Percentiles rank a stretch among this genome's conserved stretches.
These are phyloP conservation scores for Protea cynaroides DNA, from an alignment of 164 flowering plant species.

Conservation along the genomic window DNA sequence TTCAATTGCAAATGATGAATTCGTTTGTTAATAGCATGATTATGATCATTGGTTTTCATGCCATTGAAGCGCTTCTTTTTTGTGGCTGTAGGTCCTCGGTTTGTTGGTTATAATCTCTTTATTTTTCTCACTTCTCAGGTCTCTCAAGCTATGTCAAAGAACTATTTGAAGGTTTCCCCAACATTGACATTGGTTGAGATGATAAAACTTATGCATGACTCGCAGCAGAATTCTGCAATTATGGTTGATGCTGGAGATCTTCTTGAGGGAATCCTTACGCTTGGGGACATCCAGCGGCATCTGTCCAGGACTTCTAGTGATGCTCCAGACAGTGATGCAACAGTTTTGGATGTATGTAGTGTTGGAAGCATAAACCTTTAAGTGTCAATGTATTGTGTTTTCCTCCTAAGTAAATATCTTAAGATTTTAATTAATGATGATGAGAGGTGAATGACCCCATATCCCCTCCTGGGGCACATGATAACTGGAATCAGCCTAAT, in stretches of 20 bases:
- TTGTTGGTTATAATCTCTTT: neutral
- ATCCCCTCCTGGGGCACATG: no score
- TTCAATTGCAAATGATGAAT: neutral
- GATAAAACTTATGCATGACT: slow-evolving; percentile 50
- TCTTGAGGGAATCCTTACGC: slow-evolving; percentile 81
- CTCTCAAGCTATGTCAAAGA: slow-evolving; percentile 73
- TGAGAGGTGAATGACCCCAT: no score
- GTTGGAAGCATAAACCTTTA: neutral
- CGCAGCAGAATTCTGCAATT: slow-evolving; percentile 56
- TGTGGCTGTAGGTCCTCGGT: neutral
- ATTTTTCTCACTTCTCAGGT: slow-evolving; percentile 57
- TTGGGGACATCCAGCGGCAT: slow-evolving; percentile 67
- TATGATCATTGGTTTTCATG: neutral
- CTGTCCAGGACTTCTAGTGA: slow-evolving; percentile 37
- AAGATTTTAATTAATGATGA: no score
- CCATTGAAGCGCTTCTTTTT: neutral
- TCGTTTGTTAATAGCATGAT: neutral
- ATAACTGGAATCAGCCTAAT: neutral
- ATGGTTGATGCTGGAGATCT: slow-evolving; percentile 73
- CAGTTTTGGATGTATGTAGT: slow-evolving; percentile 55
- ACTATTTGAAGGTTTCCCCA: slow-evolving; percentile 46
- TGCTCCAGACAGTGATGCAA: slow-evolving; percentile 33
- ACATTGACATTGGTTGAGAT: slow-evolving; percentile 57
- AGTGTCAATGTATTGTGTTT: neutral
- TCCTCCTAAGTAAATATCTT: neutral